A percentile compares a stretch with the other conserved stretches of the same genome.
Evolutionary conservation across 1,284 basidiomycete species (phyloP).

Genomic region (Meripilus lineatus): DNA sequence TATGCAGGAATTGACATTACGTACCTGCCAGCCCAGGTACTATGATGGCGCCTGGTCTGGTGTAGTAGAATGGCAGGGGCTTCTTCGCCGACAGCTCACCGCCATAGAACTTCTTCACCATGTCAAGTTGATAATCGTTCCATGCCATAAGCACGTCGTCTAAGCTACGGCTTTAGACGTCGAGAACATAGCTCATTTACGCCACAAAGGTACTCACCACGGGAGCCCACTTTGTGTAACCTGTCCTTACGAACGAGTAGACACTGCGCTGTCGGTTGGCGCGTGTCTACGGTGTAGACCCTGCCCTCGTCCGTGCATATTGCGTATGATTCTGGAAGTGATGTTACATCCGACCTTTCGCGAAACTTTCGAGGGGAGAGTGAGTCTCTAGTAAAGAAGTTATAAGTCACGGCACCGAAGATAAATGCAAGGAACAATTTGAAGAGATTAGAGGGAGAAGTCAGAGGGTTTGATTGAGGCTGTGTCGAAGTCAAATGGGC

Average conservation of each 20-base stretch:
- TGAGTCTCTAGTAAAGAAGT: no score
- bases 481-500: no score
- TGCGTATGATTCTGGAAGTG: constrained; percentile 26
- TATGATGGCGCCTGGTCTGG: constrained; percentile 45
- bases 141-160: constrained; percentile 24
- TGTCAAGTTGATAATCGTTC: constrained; percentile 23
- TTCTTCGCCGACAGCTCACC: constrained; percentile 27
- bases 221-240: constrained; percentile 53
- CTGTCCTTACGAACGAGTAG: constrained; percentile 54
- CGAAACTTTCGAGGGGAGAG: no score
- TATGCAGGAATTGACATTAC: constrained; percentile 1
- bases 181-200: constrained; percentile 9
- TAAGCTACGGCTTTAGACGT: constrained; percentile 9
- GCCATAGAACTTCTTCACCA: constrained; percentile 27
- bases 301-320: constrained; percentile 19
- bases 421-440: no score
- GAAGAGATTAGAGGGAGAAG: no score
- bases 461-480: no score
- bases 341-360: no score
- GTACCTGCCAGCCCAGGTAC: constrained; percentile 70
- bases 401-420: no score
- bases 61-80: constrained; percentile 35
- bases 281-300: constrained; percentile 26
- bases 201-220: constrained; percentile 41
- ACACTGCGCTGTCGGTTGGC: constrained; percentile 47